A percentile compares a stretch with the other conserved stretches of the same genome.
Conservation (phyloP, 176 grass and related monocot genomes). For the Carex parvula region DNA sequence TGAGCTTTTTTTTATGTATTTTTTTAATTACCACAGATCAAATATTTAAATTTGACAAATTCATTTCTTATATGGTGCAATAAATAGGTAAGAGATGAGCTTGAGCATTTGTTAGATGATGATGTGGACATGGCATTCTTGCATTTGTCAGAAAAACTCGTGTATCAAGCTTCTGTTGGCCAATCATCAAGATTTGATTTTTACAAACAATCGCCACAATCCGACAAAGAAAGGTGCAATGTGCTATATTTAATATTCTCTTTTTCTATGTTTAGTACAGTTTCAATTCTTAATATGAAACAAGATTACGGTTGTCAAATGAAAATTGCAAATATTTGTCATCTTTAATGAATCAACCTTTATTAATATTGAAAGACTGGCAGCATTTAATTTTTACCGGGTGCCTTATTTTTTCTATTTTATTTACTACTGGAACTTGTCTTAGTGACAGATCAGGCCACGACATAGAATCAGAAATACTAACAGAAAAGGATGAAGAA, state of each 20-base stretch:
- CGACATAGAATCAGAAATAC: neutral
- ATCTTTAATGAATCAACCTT: neutral
- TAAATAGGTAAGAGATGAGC: slow-evolving; percentile 65
- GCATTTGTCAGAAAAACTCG: slow-evolving; percentile 65
- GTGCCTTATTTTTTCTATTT: neutral
- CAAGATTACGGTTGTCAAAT: neutral
- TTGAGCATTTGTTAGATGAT: slow-evolving; percentile 67
- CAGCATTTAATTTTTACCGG: neutral
- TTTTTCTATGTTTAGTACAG: neutral
- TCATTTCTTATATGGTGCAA: neutral
- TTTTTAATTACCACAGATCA: neutral
- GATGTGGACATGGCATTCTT: slow-evolving; percentile 61
- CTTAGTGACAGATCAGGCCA: neutral
- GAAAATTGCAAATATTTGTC: neutral
- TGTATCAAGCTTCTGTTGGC: slow-evolving; percentile 19
- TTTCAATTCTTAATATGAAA: neutral
- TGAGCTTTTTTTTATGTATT: neutral
- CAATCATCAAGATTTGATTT: slow-evolving; percentile 14
- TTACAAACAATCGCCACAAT: slow-evolving; percentile 15
- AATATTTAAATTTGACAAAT: neutral
- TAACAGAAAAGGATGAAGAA: neutral
- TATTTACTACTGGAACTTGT: neutral
- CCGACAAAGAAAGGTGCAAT: slow-evolving; percentile 36
- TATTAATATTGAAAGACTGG: neutral
- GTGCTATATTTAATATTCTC: neutral